Evolutionary conservation across 2,329 filamentous ascomycete genomes (phyloP).

Genomic region (Aspergillus neoniger): DNA sequence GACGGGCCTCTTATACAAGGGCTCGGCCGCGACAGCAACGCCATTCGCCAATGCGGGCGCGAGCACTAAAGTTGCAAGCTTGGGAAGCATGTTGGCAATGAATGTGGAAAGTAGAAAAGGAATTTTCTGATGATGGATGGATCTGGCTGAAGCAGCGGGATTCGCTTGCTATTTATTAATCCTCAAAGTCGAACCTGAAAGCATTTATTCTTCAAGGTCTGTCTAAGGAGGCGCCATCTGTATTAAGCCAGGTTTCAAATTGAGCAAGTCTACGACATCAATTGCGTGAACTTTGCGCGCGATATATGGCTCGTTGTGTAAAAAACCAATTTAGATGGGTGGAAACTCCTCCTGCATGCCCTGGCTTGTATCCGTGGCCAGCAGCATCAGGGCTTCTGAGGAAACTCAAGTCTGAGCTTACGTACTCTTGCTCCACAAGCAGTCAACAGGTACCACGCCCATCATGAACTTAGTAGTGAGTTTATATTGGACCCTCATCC

Average conservation of each 20-base stretch:
- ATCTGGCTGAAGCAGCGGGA: not conserved
- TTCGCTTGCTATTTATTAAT: not conserved
- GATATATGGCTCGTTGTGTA: not conserved
- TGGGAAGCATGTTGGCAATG: not conserved
- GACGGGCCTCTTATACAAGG: not conserved
- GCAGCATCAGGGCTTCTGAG: no score
- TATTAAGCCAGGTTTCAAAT: not conserved
- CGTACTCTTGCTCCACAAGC: no score
- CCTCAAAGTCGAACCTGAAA: no score
- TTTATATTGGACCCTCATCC: no score
- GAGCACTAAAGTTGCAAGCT: not conserved
- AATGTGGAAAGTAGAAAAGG: not conserved
- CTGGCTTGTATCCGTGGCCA: not conserved
- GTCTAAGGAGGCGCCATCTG: not conserved
- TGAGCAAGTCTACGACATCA: not conserved
- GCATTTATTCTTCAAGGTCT: no score
- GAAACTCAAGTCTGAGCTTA: no score
- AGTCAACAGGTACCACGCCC: no score
- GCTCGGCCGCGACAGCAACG: not conserved
- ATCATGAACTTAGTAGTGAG: no score
- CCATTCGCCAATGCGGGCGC: not conserved
- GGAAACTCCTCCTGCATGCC: not conserved
- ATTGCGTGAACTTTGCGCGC: not conserved
- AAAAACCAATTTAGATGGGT: not conserved
- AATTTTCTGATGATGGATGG: not conserved